Conservation (phyloP, 2,329 filamentous ascomycete species). For the Colletotrichum salicis region DNA sequence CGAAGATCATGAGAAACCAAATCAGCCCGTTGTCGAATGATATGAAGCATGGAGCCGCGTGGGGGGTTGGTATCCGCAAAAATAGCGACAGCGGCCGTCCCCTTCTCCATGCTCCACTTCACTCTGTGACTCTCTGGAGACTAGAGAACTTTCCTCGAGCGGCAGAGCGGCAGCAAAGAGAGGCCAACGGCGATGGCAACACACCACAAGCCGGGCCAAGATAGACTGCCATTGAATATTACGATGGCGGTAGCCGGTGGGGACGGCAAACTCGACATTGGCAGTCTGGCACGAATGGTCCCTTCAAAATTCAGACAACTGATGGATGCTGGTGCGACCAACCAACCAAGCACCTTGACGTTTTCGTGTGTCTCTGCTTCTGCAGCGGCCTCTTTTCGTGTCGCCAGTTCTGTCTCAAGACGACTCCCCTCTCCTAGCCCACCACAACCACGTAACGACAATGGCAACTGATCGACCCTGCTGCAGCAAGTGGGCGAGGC, state of each 20-base stretch:
- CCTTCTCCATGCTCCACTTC: slow-evolving; percentile 26
- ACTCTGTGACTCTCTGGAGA: too few species aligned
- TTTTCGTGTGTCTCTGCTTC: slow-evolving; percentile 1
- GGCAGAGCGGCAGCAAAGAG: neutral
- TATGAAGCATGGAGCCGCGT: slow-evolving; percentile 26
- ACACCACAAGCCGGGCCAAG: slow-evolving; percentile 15
- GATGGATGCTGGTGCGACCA: neutral
- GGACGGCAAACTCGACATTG: neutral
- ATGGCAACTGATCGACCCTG: slow-evolving; percentile 16
- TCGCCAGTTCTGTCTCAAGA: slow-evolving; percentile 8
- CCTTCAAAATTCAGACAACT: neutral
- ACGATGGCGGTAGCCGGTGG: slow-evolving; percentile 15
- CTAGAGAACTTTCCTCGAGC: slow-evolving; percentile 9
- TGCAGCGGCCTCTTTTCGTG: slow-evolving; percentile 1
- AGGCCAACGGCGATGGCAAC: slow-evolving; percentile 8
- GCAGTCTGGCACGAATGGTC: neutral
- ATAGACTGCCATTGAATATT: slow-evolving; percentile 29
- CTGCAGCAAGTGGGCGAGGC: slow-evolving; percentile 4
- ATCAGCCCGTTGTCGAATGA: slow-evolving; percentile 25
- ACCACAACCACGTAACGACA: slow-evolving; percentile 23
- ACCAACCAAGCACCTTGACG: slow-evolving; percentile 8
- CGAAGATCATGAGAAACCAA: slow-evolving; percentile 8
- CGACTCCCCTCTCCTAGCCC: slow-evolving; percentile 1
- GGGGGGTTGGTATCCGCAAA: slow-evolving; percentile 28
- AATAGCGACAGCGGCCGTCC: slow-evolving; percentile 24